Evolutionary conservation across 345 rosid species (phyloP).

Genomic region (Bruguiera gymnorhiza): DNA sequence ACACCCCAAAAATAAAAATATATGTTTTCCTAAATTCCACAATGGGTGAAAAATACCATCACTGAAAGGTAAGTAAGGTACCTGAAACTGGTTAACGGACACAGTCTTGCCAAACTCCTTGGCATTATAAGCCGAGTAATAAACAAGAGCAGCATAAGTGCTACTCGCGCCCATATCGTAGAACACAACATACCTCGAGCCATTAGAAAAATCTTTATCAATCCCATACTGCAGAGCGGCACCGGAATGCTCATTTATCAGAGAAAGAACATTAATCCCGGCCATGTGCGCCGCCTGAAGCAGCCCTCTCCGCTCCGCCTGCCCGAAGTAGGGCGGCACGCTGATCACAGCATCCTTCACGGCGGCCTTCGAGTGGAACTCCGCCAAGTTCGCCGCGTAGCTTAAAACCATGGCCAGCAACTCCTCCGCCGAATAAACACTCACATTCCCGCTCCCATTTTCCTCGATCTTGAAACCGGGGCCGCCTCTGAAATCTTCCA

Average conservation of each 20-base stretch:
- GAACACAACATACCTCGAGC: constrained; percentile 78
- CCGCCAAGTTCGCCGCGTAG: constrained; percentile 64
- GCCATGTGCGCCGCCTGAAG: constrained; percentile 82
- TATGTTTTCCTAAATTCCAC: too few relatives aligned
- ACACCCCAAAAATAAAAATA: not conserved
- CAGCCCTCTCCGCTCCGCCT: constrained; percentile 87
- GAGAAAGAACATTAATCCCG: constrained; percentile 76
- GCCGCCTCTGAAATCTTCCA: constrained; percentile 78
- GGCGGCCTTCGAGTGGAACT: constrained; percentile 61
- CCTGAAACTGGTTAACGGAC: constrained; percentile 94
- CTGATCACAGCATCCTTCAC: constrained; percentile 74
- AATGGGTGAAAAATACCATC: not conserved
- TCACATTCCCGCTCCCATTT: constrained; percentile 16
- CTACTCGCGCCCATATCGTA: constrained; percentile 96
- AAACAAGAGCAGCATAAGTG: constrained; percentile 83
- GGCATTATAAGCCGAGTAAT: constrained; percentile 78
- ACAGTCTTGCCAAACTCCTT: constrained; percentile 86
- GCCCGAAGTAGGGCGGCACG: constrained; percentile 93
- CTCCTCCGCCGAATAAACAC: constrained; percentile 70
- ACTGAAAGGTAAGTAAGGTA: constrained; percentile 11
- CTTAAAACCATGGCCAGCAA: constrained; percentile 75
- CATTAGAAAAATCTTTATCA: constrained; percentile 90
- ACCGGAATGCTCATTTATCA: constrained; percentile 82
- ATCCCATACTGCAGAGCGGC: constrained; percentile 98
- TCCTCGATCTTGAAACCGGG: constrained; percentile 57